Conservation (phyloP, 805 yeast species). For the Citeromyces nyonsensis region DNA sequence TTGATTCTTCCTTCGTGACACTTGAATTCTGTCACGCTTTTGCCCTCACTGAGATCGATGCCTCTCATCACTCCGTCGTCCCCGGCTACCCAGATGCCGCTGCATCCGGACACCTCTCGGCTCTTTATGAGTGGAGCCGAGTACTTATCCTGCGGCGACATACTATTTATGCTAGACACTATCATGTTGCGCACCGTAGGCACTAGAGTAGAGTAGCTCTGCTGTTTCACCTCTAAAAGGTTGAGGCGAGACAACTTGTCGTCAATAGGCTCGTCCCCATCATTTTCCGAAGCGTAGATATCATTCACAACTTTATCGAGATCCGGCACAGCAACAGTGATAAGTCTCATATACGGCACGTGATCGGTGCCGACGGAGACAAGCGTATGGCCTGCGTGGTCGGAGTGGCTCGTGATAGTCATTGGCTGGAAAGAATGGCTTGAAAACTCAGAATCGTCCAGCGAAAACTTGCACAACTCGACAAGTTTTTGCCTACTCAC, state of each 20-base stretch:
- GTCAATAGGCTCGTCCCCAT: constrained; percentile 2
- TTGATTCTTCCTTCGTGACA: constrained; percentile 32
- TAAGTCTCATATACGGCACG: constrained; percentile 58
- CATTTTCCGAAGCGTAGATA: background rate
- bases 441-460: constrained; percentile 63
- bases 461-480: constrained; percentile 31
- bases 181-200: constrained; percentile 19
- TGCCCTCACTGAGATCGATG: constrained; percentile 27
- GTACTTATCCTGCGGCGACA: constrained; percentile 57
- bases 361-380: constrained; percentile 64
- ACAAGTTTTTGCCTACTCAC: constrained; percentile 8
- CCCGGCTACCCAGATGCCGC: constrained; percentile 52
- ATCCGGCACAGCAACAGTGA: constrained; percentile 34
- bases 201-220: constrained; percentile 9
- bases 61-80: constrained; percentile 59
- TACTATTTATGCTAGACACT: constrained; percentile 25
- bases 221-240: constrained; percentile 4
- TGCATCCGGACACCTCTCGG: constrained; percentile 7
- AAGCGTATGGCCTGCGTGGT: constrained; percentile 9
- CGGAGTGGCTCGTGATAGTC: constrained; percentile 15
- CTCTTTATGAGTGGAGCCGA: constrained; percentile 27
- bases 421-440: constrained; percentile 49
- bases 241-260: constrained; percentile 2
- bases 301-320: constrained; percentile 1
- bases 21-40: constrained; percentile 15